These are phyloP conservation scores for Acanthamoeba polyphaga DNA, from an alignment of 208 protist species.

Conservation along the genomic window DNA sequence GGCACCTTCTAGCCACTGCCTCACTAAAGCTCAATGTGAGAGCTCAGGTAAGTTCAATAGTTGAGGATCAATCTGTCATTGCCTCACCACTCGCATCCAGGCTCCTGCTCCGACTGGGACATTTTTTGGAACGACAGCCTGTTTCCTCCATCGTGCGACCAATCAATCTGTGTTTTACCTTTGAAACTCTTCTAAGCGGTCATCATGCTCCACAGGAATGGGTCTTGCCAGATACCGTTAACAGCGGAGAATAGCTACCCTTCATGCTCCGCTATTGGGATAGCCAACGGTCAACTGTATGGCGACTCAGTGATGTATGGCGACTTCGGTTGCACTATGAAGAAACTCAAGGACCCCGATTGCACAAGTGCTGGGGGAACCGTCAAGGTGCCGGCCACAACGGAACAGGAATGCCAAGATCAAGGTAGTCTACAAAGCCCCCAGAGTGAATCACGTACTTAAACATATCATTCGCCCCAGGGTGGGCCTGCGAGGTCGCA, in stretches of 20 bases:
- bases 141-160: neutral
- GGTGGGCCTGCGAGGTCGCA: neutral
- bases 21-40: no score
- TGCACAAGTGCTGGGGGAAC: neutral
- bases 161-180: neutral
- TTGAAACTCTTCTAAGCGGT: no score
- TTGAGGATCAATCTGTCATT: no score
- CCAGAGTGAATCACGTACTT: no score
- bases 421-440: neutral
- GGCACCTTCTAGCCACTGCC: no score
- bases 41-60: no score
- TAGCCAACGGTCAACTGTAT: no score
- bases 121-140: neutral
- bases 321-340: neutral
- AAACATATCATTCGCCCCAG: neutral
- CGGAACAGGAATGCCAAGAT: neutral
- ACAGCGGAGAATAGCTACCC: neutral
- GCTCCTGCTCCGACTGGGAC: neutral
- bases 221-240: neutral
- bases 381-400: neutral
- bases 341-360: no score
- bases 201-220: neutral
- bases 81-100: neutral
- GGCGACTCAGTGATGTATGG: neutral
- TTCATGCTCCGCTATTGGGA: neutral